Percentiles rank a stretch among this genome's conserved stretches.
Conservation (phyloP, 768 basidiomycete genomes). For the Amanita rubescens region DNA sequence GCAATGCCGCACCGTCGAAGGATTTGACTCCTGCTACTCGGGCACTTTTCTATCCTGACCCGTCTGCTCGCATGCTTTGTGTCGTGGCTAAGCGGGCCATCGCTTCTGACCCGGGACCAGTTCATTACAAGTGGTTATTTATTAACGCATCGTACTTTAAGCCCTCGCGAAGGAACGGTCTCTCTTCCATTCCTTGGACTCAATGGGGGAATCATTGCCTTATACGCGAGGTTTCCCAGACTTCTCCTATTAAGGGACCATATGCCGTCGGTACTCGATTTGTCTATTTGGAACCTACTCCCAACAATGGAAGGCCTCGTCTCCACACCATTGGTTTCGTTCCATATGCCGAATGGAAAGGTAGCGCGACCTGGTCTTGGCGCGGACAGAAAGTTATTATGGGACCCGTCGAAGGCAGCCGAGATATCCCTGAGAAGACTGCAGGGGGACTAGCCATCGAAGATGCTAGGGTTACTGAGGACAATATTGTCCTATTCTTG, state of each 20-base stretch:
- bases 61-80: slow-evolving; percentile 40
- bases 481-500: slow-evolving; percentile 50
- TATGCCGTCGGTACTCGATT: slow-evolving; percentile 40
- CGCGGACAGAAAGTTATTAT: slow-evolving; percentile 33
- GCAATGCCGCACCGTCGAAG: slow-evolving; percentile 36
- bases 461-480: slow-evolving; percentile 49
- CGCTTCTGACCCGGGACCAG: slow-evolving; percentile 23
- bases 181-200: slow-evolving; percentile 42
- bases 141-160: slow-evolving; percentile 47
- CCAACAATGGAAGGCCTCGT: slow-evolving; percentile 18
- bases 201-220: slow-evolving; percentile 48
- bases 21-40: slow-evolving; percentile 29
- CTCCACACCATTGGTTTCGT: slow-evolving; percentile 39
- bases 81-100: slow-evolving; percentile 36
- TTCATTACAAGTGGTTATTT: slow-evolving; percentile 39
- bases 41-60: slow-evolving; percentile 53
- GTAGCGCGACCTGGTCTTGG: slow-evolving; percentile 31
- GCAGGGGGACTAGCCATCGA: slow-evolving; percentile 40
- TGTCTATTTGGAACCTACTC: slow-evolving; percentile 34
- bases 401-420: slow-evolving; percentile 34
- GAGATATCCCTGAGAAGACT: slow-evolving; percentile 36
- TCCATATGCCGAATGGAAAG: slow-evolving; percentile 30
- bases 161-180: slow-evolving; percentile 35
- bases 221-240: slow-evolving; percentile 32
- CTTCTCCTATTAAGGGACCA: slow-evolving; percentile 27